phyloP scores from a whole-genome alignment of 176 grass and related monocot species.

The Rhynchospora breviuscula region DNA sequence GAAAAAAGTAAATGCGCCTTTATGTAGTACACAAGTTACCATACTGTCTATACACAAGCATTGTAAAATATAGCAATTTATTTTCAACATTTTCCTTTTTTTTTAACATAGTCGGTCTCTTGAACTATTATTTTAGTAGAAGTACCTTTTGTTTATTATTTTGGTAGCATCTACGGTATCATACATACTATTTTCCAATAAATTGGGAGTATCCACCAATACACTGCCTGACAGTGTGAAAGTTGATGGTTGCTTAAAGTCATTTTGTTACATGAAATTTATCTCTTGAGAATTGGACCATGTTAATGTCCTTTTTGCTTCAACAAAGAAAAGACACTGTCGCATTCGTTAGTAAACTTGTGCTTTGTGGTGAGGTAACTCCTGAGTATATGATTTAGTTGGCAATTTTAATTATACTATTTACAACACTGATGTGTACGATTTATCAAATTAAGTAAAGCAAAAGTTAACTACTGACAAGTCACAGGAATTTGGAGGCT shows the following conservation, averaged over 20 bases:
- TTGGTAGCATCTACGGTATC: neutral
- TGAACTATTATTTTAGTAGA: too few relatives aligned
- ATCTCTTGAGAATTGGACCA: neutral
- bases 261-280: neutral
- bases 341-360: neutral
- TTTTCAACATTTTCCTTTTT: too few relatives aligned
- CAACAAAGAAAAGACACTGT: neutral
- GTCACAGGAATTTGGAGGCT: constrained; percentile 7
- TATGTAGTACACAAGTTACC: neutral
- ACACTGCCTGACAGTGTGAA: neutral
- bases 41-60: too few relatives aligned
- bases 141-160: neutral
- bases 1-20: neutral
- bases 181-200: neutral
- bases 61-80: too few relatives aligned
- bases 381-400: neutral
- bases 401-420: neutral
- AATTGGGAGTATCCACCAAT: neutral
- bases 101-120: too few relatives aligned
- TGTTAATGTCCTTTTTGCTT: constrained; percentile 4
- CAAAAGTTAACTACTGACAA: constrained; percentile 6
- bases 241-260: neutral
- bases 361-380: neutral
- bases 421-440: neutral
- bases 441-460: constrained; percentile 13